Percentiles rank a stretch among this genome's conserved stretches.
These are phyloP conservation scores for Hansenula lynferdii DNA, from an alignment of 1,139 yeast species.

Conservation along the genomic window DNA sequence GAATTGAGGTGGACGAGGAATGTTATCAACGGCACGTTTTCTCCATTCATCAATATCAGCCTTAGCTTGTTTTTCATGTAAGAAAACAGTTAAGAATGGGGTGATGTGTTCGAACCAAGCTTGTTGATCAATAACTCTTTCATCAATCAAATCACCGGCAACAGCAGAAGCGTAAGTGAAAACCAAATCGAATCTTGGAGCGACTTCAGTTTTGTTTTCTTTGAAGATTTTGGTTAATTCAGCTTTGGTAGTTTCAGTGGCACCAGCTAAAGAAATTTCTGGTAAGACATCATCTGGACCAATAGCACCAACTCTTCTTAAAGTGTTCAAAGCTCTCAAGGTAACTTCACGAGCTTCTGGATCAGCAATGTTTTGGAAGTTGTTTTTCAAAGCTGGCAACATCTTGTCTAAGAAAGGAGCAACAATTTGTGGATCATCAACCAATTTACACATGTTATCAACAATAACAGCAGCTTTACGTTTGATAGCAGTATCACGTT, in stretches of 20 bases:
- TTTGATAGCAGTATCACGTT: conserved; percentile 99
- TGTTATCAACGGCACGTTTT: conserved; percentile 95
- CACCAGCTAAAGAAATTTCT: conserved; percentile 99
- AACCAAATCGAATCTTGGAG: conserved; percentile 73
- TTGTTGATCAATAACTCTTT: conserved; percentile 89
- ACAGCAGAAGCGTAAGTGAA: conserved; percentile 85
- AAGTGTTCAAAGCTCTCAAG: conserved; percentile 92
- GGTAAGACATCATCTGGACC: conserved; percentile 86
- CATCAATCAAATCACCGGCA: conserved; percentile 99
- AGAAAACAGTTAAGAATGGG: conserved; percentile 93
- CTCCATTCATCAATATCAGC: conserved; percentile 92
- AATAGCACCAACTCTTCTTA: conserved; percentile 98
- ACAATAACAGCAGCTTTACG: conserved; percentile 99
- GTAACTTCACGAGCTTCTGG: conserved; percentile 99
- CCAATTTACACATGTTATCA: conserved; percentile 99
- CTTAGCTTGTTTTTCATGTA: conserved; percentile 91
- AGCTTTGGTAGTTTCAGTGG: conserved; percentile 76
- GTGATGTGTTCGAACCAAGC: conserved; percentile 87
- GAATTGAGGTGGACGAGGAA: conserved; percentile 91
- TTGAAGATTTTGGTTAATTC: conserved; percentile 73
- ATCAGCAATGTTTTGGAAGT: conserved; percentile 96
- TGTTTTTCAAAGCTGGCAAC: conserved; percentile 93
- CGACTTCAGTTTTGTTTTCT: conserved; percentile 50
- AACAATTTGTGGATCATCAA: conserved; percentile 99
- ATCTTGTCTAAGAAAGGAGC: conserved; percentile 97